These are phyloP conservation scores for Phoma herbarum DNA, from an alignment of 2,329 filamentous ascomycete species.

Conservation along the genomic window DNA sequence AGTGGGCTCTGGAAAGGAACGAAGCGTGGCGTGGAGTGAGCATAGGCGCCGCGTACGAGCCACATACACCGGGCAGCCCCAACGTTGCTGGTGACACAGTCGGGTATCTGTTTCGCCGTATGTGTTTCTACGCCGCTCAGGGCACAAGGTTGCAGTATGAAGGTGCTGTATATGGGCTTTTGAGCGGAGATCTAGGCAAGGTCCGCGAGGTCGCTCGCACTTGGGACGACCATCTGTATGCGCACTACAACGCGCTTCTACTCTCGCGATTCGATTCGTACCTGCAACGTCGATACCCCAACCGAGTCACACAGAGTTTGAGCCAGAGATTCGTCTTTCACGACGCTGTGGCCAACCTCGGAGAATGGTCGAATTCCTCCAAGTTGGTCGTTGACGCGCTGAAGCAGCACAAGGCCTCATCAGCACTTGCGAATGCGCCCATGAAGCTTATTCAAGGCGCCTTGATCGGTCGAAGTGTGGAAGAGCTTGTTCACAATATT, in stretches of 20 bases:
- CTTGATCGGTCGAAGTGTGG: slow-evolving; percentile 69
- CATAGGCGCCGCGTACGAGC: slow-evolving; percentile 73
- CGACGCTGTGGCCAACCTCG: slow-evolving; percentile 70
- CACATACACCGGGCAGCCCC: slow-evolving; percentile 52
- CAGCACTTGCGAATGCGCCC: slow-evolving; percentile 68
- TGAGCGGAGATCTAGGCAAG: slow-evolving; percentile 83
- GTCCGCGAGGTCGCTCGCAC: slow-evolving; percentile 78
- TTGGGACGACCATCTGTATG: slow-evolving; percentile 89
- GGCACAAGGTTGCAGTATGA: slow-evolving; percentile 79
- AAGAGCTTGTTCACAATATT: slow-evolving; percentile 55
- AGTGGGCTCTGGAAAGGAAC: slow-evolving; percentile 86
- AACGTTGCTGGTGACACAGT: slow-evolving; percentile 51
- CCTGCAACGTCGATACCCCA: slow-evolving; percentile 63
- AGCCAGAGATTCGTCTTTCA: slow-evolving; percentile 69
- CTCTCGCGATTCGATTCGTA: slow-evolving; percentile 81
- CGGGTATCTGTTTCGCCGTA: slow-evolving; percentile 73
- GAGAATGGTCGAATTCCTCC: slow-evolving; percentile 62
- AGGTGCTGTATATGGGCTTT: slow-evolving; percentile 85
- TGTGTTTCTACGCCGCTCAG: slow-evolving; percentile 77
- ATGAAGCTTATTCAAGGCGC: slow-evolving; percentile 80
- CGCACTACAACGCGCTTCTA: slow-evolving; percentile 85
- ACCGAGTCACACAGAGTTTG: slow-evolving; percentile 61
- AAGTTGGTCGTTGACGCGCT: slow-evolving; percentile 67
- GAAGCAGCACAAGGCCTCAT: slow-evolving; percentile 64
- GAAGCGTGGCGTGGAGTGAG: slow-evolving; percentile 90